Evolutionary conservation across 768 basidiomycete species (phyloP), one percentile per base, ranked within the genome.

Genomic region (Amanita subjunquillea): DNA sequence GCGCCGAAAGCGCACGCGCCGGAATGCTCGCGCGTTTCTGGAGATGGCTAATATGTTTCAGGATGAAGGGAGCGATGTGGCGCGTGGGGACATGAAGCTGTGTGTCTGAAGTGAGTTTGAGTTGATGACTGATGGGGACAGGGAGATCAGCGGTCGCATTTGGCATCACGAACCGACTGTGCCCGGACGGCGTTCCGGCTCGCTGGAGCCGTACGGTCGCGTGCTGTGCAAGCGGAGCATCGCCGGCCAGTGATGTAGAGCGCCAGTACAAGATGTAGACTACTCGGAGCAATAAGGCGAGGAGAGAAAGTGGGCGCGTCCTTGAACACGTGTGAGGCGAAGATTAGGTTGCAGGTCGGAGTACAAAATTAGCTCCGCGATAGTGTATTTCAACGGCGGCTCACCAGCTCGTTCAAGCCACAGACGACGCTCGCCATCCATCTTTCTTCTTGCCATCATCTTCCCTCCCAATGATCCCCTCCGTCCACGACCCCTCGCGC

Each of bases 401-500:
- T 29, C 29, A 29, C 51, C 51, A 17, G 41, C 29, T 32, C 50
- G 44, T 44, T 38, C 27, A 20, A 53, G 44, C 43, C 43, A 46
- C 44, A 41, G 41, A 6, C 43, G 10, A 29, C 41, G 38, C 51
- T n/a, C n/a, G 41, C 51, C 41, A 32, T 30, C 27, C 50, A 8
- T 52, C 51, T 42, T 38, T 45, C 43, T 45, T 43, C 40, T 41
- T 32, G 4, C 32, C 50, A n/a, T 29, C 40, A n/a, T 22, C 48
- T 8, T n/a, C 6, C 49, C 17, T 42, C 13, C 37, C 54, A 39
- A 71, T 69, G 68, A 65, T 64, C 20, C 27, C 42, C 56, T 61
- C 59, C 37, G 17, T 67, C 13, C 63, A 67, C 40, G 71, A 72
- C 59, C 63, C 68, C 22, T 60, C 63, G n/a, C 71, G 69, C 60